Conservation (phyloP, 495 filamentous ascomycete species). For the Lepraria neglecta region DNA sequence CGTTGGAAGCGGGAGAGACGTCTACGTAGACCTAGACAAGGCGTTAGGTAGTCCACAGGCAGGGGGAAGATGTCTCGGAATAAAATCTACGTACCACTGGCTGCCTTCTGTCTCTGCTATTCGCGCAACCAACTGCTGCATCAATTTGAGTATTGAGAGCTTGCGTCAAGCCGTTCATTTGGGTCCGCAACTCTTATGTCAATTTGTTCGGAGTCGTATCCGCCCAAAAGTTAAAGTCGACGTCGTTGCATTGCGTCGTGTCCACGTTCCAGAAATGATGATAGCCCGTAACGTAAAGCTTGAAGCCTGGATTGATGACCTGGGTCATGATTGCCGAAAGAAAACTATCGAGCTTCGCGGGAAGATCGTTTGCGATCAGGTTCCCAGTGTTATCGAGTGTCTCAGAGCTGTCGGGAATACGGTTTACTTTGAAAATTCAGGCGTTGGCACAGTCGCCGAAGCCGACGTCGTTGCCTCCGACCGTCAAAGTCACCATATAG, state of each 20-base stretch:
- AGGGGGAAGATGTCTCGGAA: no score
- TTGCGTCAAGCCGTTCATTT: background rate
- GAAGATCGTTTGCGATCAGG: background rate
- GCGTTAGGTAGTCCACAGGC: no score
- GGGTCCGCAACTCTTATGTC: background rate
- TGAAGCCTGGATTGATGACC: background rate
- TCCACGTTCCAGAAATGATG: slow-evolving; percentile 6
- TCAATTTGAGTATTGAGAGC: background rate
- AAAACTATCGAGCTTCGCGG: background rate
- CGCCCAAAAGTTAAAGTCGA: background rate
- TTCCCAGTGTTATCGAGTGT: background rate
- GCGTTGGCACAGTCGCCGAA: background rate
- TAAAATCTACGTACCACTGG: no score
- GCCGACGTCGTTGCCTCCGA: background rate
- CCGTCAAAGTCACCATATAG: background rate
- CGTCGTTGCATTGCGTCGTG: slow-evolving; percentile 4
- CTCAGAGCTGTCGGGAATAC: background rate
- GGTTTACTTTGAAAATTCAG: background rate
- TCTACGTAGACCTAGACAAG: no score
- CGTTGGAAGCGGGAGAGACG: no score
- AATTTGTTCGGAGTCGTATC: background rate
- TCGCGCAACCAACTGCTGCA: background rate
- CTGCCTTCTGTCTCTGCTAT: background rate
- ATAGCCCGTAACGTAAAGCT: background rate
- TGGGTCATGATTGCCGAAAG: background rate